Evolutionary conservation across 2,329 filamentous ascomycete species (phyloP).

Genomic region (Capronia americana): DNA sequence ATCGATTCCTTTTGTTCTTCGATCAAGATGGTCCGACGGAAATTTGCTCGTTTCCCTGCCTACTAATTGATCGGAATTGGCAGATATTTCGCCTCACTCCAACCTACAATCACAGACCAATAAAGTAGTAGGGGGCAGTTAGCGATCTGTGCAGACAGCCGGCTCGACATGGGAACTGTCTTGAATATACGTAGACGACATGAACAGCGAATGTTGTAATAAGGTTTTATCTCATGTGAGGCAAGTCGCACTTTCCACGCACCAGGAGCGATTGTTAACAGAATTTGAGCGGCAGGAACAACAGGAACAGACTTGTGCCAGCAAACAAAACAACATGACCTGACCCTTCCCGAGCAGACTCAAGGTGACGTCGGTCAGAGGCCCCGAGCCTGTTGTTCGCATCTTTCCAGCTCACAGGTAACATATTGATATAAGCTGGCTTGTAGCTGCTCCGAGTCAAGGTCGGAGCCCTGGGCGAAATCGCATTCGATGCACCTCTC

Average conservation of each 20-base stretch:
- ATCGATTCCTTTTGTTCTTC: slow-evolving; percentile 37
- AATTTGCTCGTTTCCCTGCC: not conserved
- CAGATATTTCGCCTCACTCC: not conserved
- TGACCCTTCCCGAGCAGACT: too few relatives aligned
- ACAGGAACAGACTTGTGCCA: too few relatives aligned
- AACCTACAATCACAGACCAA: not conserved
- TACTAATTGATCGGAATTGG: not conserved
- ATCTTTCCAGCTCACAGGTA: slow-evolving; percentile 5
- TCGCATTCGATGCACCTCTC: slow-evolving; percentile 5
- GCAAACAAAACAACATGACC: too few relatives aligned
- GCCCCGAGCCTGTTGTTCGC: not conserved
- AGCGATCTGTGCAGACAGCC: too few relatives aligned
- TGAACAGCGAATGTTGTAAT: not conserved
- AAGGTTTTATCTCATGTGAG: too few relatives aligned
- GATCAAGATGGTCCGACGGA: not conserved
- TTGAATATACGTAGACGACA: too few relatives aligned
- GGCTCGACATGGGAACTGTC: not conserved
- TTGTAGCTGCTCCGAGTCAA: not conserved
- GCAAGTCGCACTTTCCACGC: too few relatives aligned
- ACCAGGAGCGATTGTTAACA: too few relatives aligned
- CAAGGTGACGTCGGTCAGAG: not conserved
- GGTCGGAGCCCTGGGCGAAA: not conserved
- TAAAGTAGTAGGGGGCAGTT: not conserved
- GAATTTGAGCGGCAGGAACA: too few relatives aligned
- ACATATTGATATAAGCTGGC: slow-evolving; percentile 3